These are phyloP conservation scores for Phytopythium kandeliae DNA, from an alignment of 352 stramenopile genomes.

Conservation along the genomic window DNA sequence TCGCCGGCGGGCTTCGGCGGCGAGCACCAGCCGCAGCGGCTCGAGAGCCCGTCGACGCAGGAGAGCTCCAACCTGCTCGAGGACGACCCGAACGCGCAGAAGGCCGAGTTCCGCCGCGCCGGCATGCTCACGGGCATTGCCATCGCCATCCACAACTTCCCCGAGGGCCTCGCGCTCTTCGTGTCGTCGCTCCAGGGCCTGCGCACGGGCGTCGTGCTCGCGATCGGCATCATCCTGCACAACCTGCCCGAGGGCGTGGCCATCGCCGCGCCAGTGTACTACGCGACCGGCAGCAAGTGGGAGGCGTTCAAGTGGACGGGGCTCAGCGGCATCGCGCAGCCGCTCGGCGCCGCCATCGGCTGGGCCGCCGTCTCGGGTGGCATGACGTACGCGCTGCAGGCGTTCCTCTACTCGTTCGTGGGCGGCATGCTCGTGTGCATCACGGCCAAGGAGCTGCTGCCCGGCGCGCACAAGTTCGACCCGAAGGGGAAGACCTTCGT, in stretches of 20 bases:
- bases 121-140: conserved; percentile 92
- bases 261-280: conserved; percentile 95
- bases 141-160: conserved; percentile 81
- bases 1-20: background rate
- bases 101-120: conserved; percentile 66
- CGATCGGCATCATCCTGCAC: conserved; percentile 95
- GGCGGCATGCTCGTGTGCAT: conserved; percentile 93
- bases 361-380: conserved; percentile 44
- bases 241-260: conserved; percentile 97
- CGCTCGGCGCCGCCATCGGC: conserved; percentile 85
- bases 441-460: conserved; percentile 88
- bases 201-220: conserved; percentile 85
- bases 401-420: conserved; percentile 88
- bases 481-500: conserved; percentile 85
- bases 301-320: conserved; percentile 92
- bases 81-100: conserved; percentile 6
- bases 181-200: conserved; percentile 90
- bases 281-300: conserved; percentile 89
- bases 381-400: conserved; percentile 67
- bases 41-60: conserved; percentile 11
- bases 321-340: conserved; percentile 88
- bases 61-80: conserved; percentile 15
- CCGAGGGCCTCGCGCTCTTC: conserved; percentile 95
- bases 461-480: conserved; percentile 89
- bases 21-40: conserved; percentile 1